phyloP scores from a whole-genome alignment of 768 basidiomycete species.

The Russula foetens region DNA sequence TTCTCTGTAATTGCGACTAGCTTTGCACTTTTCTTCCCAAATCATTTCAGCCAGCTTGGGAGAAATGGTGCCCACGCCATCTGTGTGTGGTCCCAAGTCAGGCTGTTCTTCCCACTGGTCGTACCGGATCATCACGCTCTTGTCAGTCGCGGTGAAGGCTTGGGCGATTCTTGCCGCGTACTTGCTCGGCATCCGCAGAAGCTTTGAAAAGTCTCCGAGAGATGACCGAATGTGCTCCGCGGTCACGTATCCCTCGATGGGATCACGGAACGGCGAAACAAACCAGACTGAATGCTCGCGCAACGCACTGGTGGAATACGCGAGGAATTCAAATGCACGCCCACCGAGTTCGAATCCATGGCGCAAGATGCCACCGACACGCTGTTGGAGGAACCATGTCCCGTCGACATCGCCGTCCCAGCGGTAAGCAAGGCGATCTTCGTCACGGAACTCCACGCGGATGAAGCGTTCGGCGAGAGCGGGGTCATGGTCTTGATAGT shows the following conservation, averaged over 20 bases:
- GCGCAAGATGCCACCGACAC: slow-evolving; percentile 35
- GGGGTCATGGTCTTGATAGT: slow-evolving; percentile 31
- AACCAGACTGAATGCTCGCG: slow-evolving; percentile 83
- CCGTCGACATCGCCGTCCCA: slow-evolving; percentile 65
- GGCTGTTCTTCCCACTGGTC: slow-evolving; percentile 55
- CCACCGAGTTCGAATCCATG: slow-evolving; percentile 64
- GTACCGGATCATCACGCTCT: slow-evolving; percentile 48
- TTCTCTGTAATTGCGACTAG: slow-evolving; percentile 13
- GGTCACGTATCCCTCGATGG: slow-evolving; percentile 37
- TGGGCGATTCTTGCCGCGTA: slow-evolving; percentile 79
- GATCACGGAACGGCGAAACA: slow-evolving; percentile 51
- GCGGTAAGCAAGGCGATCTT: slow-evolving; percentile 65
- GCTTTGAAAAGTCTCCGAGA: slow-evolving; percentile 59
- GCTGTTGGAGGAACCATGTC: slow-evolving; percentile 37
- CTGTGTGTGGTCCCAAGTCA: slow-evolving; percentile 61
- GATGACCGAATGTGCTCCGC: slow-evolving; percentile 50
- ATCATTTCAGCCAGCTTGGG: slow-evolving; percentile 47
- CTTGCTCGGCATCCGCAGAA: slow-evolving; percentile 50
- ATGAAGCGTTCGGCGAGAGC: slow-evolving; percentile 61
- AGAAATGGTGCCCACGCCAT: slow-evolving; percentile 78
- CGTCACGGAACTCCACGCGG: slow-evolving; percentile 79
- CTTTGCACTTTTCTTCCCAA: slow-evolving; percentile 45
- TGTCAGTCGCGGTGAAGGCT: slow-evolving; percentile 77
- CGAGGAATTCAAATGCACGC: slow-evolving; percentile 68
- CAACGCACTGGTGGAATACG: slow-evolving; percentile 72